Percentiles rank a stretch among this genome's conserved stretches.
phyloP scores from a whole-genome alignment of 176 grass and related monocot genomes.

The Neostapfia colusana region DNA sequence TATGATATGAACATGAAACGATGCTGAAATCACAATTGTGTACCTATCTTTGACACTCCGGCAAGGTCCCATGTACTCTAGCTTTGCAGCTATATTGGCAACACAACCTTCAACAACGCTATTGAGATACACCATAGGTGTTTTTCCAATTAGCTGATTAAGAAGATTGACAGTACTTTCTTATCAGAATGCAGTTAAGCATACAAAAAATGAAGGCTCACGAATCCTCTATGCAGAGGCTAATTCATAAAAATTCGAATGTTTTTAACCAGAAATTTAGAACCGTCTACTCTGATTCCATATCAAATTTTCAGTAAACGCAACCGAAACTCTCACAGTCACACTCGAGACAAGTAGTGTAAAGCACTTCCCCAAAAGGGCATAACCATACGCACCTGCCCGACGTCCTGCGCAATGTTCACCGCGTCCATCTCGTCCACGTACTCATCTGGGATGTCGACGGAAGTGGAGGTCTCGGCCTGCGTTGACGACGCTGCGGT shows the following conservation, averaged over 20 bases:
- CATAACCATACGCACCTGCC: constrained; percentile 51
- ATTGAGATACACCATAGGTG: constrained; percentile 96
- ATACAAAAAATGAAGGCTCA: background rate
- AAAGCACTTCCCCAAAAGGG: background rate
- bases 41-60: constrained; percentile 93
- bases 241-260: background rate
- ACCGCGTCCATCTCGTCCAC: constrained; percentile 63
- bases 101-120: constrained; percentile 79
- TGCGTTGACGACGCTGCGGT: constrained; percentile 32
- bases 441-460: constrained; percentile 46
- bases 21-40: constrained; percentile 4
- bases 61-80: constrained; percentile 90
- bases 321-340: background rate
- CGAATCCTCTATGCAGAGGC: background rate
- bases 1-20: background rate
- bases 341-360: background rate
- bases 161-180: constrained; percentile 15
- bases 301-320: background rate
- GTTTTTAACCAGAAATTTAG: background rate
- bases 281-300: background rate
- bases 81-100: constrained; percentile 89
- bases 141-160: constrained; percentile 79
- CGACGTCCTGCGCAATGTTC: constrained; percentile 92
- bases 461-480: constrained; percentile 33
- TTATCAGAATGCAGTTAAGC: constrained; percentile 18